These are phyloP conservation scores for Candida ipomoeae DNA, from an alignment of 805 yeast species.

Conservation along the genomic window DNA sequence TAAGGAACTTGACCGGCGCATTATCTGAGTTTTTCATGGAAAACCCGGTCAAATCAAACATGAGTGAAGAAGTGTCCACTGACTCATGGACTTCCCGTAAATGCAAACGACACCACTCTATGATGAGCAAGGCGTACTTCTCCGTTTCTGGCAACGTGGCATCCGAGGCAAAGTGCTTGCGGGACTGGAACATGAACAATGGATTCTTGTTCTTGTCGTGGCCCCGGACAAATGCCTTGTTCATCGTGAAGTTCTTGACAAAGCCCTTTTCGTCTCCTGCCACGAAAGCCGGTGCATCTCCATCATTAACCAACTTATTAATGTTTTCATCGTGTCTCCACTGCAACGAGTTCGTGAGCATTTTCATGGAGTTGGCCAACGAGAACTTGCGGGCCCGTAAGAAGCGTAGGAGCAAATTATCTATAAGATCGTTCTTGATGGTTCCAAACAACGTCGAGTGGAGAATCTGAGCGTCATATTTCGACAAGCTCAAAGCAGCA, in stretches of 20 bases:
- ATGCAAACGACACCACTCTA: conserved; percentile 62
- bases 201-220: conserved; percentile 72
- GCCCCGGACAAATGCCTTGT: conserved; percentile 75
- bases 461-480: conserved; percentile 48
- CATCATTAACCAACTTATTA: conserved; percentile 59
- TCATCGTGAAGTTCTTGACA: conserved; percentile 53
- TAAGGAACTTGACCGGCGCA: conserved; percentile 82
- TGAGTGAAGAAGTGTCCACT: conserved; percentile 72
- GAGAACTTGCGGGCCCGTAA: conserved; percentile 87
- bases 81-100: conserved; percentile 57
- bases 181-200: conserved; percentile 74
- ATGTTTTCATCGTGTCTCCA: conserved; percentile 67
- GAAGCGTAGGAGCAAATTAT: conserved; percentile 70
- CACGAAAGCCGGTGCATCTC: conserved; percentile 62
- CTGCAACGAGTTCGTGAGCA: conserved; percentile 67
- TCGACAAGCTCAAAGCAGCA: conserved; percentile 29
- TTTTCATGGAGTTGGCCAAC: conserved; percentile 58
- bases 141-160: conserved; percentile 65
- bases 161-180: conserved; percentile 54
- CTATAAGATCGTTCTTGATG: conserved; percentile 75
- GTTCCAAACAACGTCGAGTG: conserved; percentile 54
- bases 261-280: conserved; percentile 39
- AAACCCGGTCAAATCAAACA: conserved; percentile 85
- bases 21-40: conserved; percentile 92
- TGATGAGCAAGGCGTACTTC: conserved; percentile 65